Base-by-base conservation (phyloP, 768 basidiomycete genomes). In the Dioszegia hungarica region DNA sequence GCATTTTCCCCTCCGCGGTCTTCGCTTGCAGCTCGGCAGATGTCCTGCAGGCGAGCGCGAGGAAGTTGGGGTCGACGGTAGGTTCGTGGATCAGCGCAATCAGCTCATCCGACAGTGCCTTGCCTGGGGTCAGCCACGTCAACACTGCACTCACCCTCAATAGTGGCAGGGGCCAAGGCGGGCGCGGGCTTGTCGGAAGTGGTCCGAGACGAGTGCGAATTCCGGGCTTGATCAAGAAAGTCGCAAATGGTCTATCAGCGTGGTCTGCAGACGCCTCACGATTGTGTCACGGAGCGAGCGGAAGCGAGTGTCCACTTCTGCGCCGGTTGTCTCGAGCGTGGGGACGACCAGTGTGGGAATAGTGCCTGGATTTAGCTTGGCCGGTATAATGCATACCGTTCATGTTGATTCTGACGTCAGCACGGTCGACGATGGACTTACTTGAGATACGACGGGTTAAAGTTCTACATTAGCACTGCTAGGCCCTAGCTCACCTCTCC, bases 291-390 rank as follows among this genome's bases (percentile, higher is more conserved):
- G 82, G 54, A 93, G 77, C 2, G 88, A 85, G 66, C 88, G 86
- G 79, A 88, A 93, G 39, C 87, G 82, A 63, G 84, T 87, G 65
- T 89, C 87, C 24, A 84, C 80, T 17, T 86, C 88, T 2, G 81
- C 78, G 0, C 81, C 76, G 9, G 90, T 80, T 3, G 88, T 87
- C 61, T 87, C 85, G 61, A 84, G 77, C 11, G 90, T 79, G 0
- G 90, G 90, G n/a, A 91, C 90, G 25, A 91, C 84, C 48, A 92
- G 77, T 2, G 87, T 87, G 11, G 90, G 90, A 3, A 91, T 82
- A 22, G 86, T 88, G 6, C 84, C 88, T 89, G 63, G 2, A 19
- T n/a, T 33, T 29, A 22, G 27, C 10, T 47, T 29, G 20, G 12
- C 45, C 15, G 11, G 14, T 15, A 10, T 47, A 29, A 12, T n/a